Evolutionary conservation across 2,329 filamentous ascomycete genomes (phyloP).

Genomic region (Diatrype stigma): DNA sequence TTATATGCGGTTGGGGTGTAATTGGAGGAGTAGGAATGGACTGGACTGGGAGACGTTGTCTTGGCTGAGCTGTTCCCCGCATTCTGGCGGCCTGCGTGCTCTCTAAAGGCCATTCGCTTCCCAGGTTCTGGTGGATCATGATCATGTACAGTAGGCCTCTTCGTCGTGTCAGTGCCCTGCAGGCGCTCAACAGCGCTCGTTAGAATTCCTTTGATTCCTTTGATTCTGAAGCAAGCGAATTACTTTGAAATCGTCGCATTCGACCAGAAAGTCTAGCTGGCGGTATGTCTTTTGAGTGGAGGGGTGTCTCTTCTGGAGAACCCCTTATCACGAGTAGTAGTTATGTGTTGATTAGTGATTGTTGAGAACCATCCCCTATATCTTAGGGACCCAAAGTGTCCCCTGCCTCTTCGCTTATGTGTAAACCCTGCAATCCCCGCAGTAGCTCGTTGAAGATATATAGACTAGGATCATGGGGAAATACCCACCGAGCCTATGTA

Average conservation of each 20-base stretch:
- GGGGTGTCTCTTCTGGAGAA: too few species aligned
- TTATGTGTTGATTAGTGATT: too few species aligned
- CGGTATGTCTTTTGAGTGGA: too few species aligned
- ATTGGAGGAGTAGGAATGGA: too few species aligned
- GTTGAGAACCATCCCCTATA: not conserved
- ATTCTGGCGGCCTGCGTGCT: too few species aligned
- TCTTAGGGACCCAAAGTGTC: not conserved
- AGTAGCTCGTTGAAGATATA: not conserved
- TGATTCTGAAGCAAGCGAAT: not conserved
- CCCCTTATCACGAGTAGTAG: too few species aligned
- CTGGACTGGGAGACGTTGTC: too few species aligned
- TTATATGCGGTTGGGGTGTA: too few species aligned
- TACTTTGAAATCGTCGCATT: not conserved
- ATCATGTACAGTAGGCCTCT: not conserved
- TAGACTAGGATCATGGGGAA: not conserved
- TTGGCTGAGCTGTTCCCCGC: too few species aligned
- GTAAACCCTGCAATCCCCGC: not conserved
- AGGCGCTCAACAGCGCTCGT: not conserved
- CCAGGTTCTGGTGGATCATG: not conserved
- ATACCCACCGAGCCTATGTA: too few species aligned
- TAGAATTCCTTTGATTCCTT: not conserved
- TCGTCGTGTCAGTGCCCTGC: not conserved
- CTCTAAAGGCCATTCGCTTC: too few species aligned
- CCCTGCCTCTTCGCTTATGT: not conserved
- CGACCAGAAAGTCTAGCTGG: not conserved